Conservation (phyloP, 2,329 filamentous ascomycete genomes). For the Ophiocordyceps camponoti-floridani region DNA sequence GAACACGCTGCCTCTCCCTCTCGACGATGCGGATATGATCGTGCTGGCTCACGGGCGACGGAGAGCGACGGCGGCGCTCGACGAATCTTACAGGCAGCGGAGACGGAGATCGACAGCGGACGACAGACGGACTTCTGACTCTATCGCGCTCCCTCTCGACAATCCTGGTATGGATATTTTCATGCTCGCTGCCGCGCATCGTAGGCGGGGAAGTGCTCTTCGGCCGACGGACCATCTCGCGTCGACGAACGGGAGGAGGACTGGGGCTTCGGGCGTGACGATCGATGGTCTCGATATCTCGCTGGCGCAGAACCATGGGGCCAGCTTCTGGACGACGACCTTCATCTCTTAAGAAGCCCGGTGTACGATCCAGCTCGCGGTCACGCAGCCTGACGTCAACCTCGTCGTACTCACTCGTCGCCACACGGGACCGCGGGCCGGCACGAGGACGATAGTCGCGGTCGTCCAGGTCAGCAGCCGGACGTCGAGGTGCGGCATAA, state of each 20-base stretch:
- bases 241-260: constrained; percentile 21
- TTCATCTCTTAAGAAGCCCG: constrained; percentile 34
- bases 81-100: constrained; percentile 17
- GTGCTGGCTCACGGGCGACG: constrained; percentile 22
- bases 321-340: constrained; percentile 27
- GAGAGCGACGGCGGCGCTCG: constrained; percentile 18
- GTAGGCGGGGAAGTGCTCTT: constrained; percentile 23
- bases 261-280: constrained; percentile 26
- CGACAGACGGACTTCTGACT: constrained; percentile 18
- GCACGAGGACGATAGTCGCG: constrained; percentile 9
- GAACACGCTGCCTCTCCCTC: constrained; percentile 21
- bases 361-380: constrained; percentile 24
- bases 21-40: constrained; percentile 32
- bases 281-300: constrained; percentile 37
- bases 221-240: constrained; percentile 23
- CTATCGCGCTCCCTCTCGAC: constrained; percentile 18
- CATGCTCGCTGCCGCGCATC: constrained; percentile 13
- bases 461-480: constrained; percentile 6
- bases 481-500: not conserved
- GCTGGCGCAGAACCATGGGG: constrained; percentile 33
- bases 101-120: constrained; percentile 9
- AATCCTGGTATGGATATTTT: constrained; percentile 16
- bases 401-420: constrained; percentile 13
- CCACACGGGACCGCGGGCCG: constrained; percentile 4
- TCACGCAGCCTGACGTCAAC: constrained; percentile 24